These are phyloP conservation scores for Fusarium secorum DNA, from an alignment of 2,329 filamentous ascomycete genomes.

Conservation along the genomic window DNA sequence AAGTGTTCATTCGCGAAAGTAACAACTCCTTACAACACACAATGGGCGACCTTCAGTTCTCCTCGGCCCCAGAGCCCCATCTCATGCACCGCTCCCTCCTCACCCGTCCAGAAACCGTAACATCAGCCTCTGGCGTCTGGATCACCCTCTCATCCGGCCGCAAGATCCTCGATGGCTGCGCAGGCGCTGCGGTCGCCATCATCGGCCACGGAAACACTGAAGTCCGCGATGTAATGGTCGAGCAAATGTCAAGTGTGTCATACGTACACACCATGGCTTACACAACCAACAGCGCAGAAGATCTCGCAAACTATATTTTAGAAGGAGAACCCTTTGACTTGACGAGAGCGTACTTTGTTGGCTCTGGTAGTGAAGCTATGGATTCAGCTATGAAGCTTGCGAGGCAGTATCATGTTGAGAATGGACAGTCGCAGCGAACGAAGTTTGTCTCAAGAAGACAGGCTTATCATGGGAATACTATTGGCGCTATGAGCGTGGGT, in stretches of 20 bases:
- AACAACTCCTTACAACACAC: fast-evolving
- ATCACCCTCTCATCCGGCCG: slow-evolving; percentile 46
- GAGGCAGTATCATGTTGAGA: slow-evolving; percentile 57
- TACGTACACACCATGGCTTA: slow-evolving; percentile 50
- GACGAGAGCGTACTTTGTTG: slow-evolving; percentile 49
- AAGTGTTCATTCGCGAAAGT: fast-evolving
- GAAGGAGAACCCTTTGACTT: slow-evolving; percentile 49
- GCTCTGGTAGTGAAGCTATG: slow-evolving; percentile 50
- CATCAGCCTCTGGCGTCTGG: slow-evolving; percentile 52
- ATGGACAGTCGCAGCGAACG: slow-evolving; percentile 45
- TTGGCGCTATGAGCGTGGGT: slow-evolving; percentile 71
- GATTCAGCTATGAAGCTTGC: slow-evolving; percentile 60
- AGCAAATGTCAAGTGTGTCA: slow-evolving; percentile 65
- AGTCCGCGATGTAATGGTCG: slow-evolving; percentile 65
- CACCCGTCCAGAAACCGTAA: slow-evolving; percentile 46
- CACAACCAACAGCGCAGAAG: slow-evolving; percentile 61
- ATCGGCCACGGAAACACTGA: slow-evolving; percentile 72
- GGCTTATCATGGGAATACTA: slow-evolving; percentile 59
- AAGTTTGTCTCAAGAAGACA: slow-evolving; percentile 54
- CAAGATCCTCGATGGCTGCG: slow-evolving; percentile 72
- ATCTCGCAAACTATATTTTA: slow-evolving; percentile 48
- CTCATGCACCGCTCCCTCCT: slow-evolving; percentile 49
- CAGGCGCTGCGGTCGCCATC: slow-evolving; percentile 66
- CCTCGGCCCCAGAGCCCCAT: slow-evolving; percentile 14
- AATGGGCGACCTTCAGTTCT: slow-evolving; percentile 4